Conservation (phyloP, 805 yeast genomes). For the Kuraishia piskuri region DNA sequence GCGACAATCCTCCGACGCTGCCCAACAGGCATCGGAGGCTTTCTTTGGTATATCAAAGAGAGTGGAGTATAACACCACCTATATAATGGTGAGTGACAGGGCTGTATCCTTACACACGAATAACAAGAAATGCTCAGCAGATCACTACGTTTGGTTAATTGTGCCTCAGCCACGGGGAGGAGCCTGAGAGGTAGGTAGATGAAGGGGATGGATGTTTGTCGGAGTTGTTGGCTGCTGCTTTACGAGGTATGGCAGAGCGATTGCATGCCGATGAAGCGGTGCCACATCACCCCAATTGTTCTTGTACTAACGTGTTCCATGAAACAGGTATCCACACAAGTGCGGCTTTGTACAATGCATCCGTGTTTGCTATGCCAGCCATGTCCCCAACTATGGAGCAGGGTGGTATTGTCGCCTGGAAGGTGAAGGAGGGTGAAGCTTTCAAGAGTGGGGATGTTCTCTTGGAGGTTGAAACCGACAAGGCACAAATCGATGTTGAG, state of each 20-base stretch:
- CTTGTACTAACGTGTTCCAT: neutral
- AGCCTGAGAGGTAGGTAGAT: neutral
- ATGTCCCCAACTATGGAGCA: conserved; percentile 98
- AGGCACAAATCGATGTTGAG: conserved; percentile 77
- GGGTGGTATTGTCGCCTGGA: conserved; percentile 91
- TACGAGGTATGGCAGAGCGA: conserved; percentile 8
- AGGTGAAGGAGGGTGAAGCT: conserved; percentile 64
- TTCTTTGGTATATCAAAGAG: neutral
- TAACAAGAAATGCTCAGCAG: conserved; percentile 1
- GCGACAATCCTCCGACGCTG: neutral
- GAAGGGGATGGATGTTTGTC: neutral
- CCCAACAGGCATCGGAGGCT: conserved; percentile 1
- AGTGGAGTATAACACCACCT: neutral
- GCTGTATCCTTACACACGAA: conserved; percentile 1
- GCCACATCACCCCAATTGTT: too few species aligned
- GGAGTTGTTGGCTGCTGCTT: neutral
- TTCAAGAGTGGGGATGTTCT: conserved; percentile 79
- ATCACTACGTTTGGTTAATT: neutral
- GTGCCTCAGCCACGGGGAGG: neutral
- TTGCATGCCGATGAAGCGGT: too few species aligned
- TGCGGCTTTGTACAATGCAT: conserved; percentile 24
- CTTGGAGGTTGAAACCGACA: conserved; percentile 79
- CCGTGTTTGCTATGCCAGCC: conserved; percentile 85
- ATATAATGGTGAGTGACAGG: neutral
- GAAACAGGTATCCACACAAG: conserved; percentile 22